Evolutionary conservation across 2,329 filamentous ascomycete species (phyloP).

Genomic region (Trichoderma citrinoviride): DNA sequence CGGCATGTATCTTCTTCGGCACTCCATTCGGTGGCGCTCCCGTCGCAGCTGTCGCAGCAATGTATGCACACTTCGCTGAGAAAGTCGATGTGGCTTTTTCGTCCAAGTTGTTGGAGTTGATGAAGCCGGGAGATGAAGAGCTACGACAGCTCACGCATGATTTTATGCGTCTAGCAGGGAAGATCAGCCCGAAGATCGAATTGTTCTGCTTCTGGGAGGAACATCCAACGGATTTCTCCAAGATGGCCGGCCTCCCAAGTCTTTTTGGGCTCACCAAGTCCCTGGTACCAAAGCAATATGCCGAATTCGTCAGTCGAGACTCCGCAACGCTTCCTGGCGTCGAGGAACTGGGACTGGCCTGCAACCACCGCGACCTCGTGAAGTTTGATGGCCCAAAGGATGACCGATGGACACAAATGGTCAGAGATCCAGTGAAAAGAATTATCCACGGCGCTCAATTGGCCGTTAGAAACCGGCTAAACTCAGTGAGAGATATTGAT

Average conservation of each 20-base stretch:
- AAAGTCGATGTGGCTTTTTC: constrained; percentile 33
- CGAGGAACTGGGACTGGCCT: constrained; percentile 36
- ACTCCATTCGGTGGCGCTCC: constrained; percentile 42
- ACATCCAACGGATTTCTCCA: constrained; percentile 38
- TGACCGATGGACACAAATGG: constrained; percentile 34
- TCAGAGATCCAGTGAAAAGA: constrained; percentile 38
- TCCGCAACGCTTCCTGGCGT: constrained; percentile 39
- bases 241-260: constrained; percentile 37
- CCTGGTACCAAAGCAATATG: constrained; percentile 34
- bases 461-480: constrained; percentile 38
- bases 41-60: constrained; percentile 38
- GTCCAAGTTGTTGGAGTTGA: constrained; percentile 40
- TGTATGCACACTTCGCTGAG: constrained; percentile 38
- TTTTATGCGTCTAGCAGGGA: constrained; percentile 38
- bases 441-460: constrained; percentile 38
- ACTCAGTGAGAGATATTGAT: constrained; percentile 39
- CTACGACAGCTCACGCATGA: constrained; percentile 40
- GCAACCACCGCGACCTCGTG: constrained; percentile 41
- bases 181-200: constrained; percentile 37
- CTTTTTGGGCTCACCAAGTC: constrained; percentile 22
- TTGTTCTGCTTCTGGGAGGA: constrained; percentile 43
- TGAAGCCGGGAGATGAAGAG: constrained; percentile 41
- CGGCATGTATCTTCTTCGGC: constrained; percentile 41
- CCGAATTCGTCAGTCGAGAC: constrained; percentile 41
- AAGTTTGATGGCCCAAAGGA: constrained; percentile 44